phyloP scores from a whole-genome alignment of 2,329 filamentous ascomycete species.

The Cladorrhinum sp. region DNA sequence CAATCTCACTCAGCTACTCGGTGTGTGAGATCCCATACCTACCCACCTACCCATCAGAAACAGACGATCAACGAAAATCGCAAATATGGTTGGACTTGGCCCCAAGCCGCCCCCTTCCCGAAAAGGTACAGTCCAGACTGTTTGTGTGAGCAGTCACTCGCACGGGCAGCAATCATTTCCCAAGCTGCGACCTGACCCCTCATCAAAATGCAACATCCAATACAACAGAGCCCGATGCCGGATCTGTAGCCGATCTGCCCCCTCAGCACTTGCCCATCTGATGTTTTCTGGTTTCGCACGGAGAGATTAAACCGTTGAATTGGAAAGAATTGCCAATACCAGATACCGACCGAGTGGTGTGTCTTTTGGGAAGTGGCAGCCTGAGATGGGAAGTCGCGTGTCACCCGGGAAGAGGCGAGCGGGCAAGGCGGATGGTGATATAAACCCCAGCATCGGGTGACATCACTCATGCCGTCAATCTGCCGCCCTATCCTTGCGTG shows the following conservation, averaged over 20 bases:
- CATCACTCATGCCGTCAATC: constrained; percentile 1
- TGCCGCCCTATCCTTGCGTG: constrained; percentile 2
- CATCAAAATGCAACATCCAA: neutral
- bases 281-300: neutral
- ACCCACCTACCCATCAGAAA: neutral
- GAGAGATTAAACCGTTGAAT: neutral
- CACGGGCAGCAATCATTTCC: neutral
- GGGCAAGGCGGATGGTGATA: neutral
- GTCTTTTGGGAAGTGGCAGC: neutral
- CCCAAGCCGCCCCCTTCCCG: constrained; percentile 1
- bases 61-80: neutral
- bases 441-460: neutral
- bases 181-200: neutral
- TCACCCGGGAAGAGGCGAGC: constrained; percentile 8
- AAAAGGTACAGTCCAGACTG: constrained; percentile 6
- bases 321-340: neutral
- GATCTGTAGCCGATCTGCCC: neutral
- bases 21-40: neutral
- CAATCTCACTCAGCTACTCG: neutral
- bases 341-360: neutral
- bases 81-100: constrained; percentile 6
- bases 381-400: neutral
- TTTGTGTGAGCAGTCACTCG: neutral
- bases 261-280: neutral
- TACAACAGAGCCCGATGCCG: neutral